Evolutionary conservation across 140 eudicot genomes (phyloP), one percentile per base, ranked within the genome.

Genomic region (Erigeron philadelphicus): DNA sequence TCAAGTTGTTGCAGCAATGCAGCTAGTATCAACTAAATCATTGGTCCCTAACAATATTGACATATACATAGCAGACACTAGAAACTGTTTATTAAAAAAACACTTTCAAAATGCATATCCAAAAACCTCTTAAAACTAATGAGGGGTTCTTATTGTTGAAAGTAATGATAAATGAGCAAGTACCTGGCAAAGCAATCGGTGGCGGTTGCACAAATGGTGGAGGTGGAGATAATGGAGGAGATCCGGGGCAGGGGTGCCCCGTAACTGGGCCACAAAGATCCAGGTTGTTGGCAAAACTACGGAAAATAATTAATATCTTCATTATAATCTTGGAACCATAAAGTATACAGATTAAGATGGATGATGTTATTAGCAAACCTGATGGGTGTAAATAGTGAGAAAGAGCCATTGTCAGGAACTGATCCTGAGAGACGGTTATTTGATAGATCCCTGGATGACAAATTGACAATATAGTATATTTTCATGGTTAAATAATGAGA

Each of bases 191-290:
- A 67, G 91, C 16, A 72, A 81, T 61, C 66, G 89, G 81, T 15
- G 86, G 82, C 43, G 91, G 87, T 21, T 82, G 92, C 48, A 91
- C 79, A 76, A 86, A 88, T 4, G 96, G 95, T 68, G 96, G 98
- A 8, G 98, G 98, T 54, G 98, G 98, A 72, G 98, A 86, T 61
- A 91, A 88, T 57, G 98, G 98, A 35, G 95, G 96, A 79, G 98
- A 88, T 50, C 98, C 98, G 4, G 95, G 96, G 84, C 98, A 91
- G 0, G 92, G 96, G 50, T 66, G 88, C 31, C 96, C 96, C 55
- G 96, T 91, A 60, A 91, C 98, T 7, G 95, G 97, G 59, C 98
- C 98, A 72, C 98, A 91, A 10, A 91, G 83, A 73, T 82, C 87
- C 66, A 91, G 60, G 74, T 91, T 91, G 82, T 86, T 86, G 38